phyloP scores from a whole-genome alignment of 2,329 filamentous ascomycete genomes.

The Microcyclospora pomicola region DNA sequence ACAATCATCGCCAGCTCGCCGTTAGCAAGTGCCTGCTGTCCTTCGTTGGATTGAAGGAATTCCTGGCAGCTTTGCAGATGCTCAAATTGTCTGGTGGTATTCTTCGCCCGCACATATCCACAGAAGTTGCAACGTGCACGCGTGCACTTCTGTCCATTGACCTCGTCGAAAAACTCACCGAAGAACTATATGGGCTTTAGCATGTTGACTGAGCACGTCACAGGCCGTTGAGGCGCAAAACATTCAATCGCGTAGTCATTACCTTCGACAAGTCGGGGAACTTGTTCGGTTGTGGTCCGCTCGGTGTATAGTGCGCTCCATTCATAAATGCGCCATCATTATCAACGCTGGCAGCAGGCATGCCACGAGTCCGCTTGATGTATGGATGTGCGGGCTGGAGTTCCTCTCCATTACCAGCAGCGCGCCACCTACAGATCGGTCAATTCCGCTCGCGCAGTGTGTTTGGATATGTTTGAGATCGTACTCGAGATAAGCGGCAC shows the following conservation, averaged over 20 bases:
- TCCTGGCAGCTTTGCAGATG: slow-evolving; percentile 33
- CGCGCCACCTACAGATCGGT: slow-evolving; percentile 11
- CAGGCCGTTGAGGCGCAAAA: too few relatives aligned
- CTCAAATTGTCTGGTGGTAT: slow-evolving; percentile 38
- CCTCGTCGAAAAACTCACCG: slow-evolving; percentile 20
- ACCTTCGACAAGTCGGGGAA: not conserved
- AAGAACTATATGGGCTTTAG: slow-evolving; percentile 10
- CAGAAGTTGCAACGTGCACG: slow-evolving; percentile 36
- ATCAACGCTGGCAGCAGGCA: too few relatives aligned
- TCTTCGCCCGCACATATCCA: slow-evolving; percentile 37
- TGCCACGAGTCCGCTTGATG: slow-evolving; percentile 13
- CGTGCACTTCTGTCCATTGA: slow-evolving; percentile 26
- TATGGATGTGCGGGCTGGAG: slow-evolving; percentile 19
- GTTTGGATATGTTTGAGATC: too few relatives aligned
- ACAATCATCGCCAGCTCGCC: slow-evolving; percentile 9
- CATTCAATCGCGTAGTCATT: not conserved
- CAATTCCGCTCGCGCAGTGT: too few relatives aligned
- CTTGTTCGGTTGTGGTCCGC: not conserved
- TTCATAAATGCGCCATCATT: slow-evolving; percentile 1
- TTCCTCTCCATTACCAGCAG: slow-evolving; percentile 20
- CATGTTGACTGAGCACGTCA: too few relatives aligned
- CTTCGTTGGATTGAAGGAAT: slow-evolving; percentile 32
- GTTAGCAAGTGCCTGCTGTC: slow-evolving; percentile 22
- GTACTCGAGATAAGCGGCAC: slow-evolving; percentile 12
- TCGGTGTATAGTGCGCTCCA: slow-evolving; percentile 3